Percentiles rank a stretch among this genome's conserved stretches.
Evolutionary conservation across 2,329 filamentous ascomycete genomes (phyloP).

Genomic region (Nemania sp.): DNA sequence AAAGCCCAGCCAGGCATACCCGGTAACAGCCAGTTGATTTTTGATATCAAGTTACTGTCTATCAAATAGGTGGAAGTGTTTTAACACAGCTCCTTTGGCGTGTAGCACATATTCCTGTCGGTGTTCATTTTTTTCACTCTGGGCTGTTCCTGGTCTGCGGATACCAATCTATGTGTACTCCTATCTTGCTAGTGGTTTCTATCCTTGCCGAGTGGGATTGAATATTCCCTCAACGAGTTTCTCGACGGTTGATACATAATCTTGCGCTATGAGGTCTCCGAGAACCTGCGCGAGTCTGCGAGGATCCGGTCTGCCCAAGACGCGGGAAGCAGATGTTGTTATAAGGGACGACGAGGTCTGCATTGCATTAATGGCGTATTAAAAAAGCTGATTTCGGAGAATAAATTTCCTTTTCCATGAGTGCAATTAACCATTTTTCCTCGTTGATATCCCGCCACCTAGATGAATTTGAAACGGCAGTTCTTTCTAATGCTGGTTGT

Average conservation of each 20-base stretch:
- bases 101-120: constrained; percentile 18
- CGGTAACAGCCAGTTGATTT: constrained; percentile 88
- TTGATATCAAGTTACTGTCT: constrained; percentile 88
- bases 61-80: constrained; percentile 72
- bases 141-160: constrained; percentile 36
- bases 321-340: constrained; percentile 55
- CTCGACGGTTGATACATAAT: constrained; percentile 31
- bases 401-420: constrained; percentile 18
- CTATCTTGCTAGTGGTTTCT: constrained; percentile 38
- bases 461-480: constrained; percentile 28
- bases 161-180: constrained; percentile 49
- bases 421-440: constrained; percentile 6
- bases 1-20: constrained; percentile 87
- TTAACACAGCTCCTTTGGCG: constrained; percentile 21
- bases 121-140: constrained; percentile 21
- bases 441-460: constrained; percentile 32
- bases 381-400: constrained; percentile 51
- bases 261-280: constrained; percentile 60
- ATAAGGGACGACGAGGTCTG: constrained; percentile 64
- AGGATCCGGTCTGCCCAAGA: constrained; percentile 53
- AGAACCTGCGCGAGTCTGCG: constrained; percentile 58
- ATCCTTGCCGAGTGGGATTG: constrained; percentile 29
- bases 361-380: constrained; percentile 64
- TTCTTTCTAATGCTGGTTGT: not conserved
- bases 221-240: constrained; percentile 23